Conservation (phyloP, 768 basidiomycete genomes). For the Leccinum boreale region DNA sequence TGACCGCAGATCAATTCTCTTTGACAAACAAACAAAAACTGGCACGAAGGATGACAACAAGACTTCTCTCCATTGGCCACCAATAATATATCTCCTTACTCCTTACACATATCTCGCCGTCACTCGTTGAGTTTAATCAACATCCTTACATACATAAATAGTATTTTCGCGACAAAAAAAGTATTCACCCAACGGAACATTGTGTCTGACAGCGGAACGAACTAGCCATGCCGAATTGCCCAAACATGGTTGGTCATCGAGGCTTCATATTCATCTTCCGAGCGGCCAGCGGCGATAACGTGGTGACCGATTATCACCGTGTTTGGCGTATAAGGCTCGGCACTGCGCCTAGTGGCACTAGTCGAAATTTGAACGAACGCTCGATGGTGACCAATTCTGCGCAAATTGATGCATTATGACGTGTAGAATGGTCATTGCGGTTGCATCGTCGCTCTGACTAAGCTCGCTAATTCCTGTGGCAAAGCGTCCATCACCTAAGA, state of each 20-base stretch:
- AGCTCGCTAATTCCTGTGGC: slow-evolving; percentile 26
- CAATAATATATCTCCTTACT: background rate
- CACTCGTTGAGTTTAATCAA: background rate
- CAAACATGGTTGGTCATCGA: slow-evolving; percentile 46
- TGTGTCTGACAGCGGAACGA: slow-evolving; percentile 69
- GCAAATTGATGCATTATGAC: slow-evolving; percentile 7
- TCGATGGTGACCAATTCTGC: background rate
- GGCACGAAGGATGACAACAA: background rate
- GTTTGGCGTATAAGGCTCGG: slow-evolving; percentile 23
- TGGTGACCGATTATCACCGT: slow-evolving; percentile 37
- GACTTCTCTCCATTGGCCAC: background rate
- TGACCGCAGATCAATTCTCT: background rate
- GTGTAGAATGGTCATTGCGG: slow-evolving; percentile 7
- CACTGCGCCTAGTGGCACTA: background rate
- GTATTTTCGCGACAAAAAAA: background rate
- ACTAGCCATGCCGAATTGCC: slow-evolving; percentile 35
- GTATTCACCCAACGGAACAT: no score
- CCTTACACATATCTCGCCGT: background rate
- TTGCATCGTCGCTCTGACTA: slow-evolving; percentile 13
- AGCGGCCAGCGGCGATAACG: slow-evolving; percentile 37
- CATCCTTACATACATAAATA: background rate
- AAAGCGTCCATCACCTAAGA: slow-evolving; percentile 22
- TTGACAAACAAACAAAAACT: background rate
- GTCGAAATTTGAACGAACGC: slow-evolving; percentile 3
- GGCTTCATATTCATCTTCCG: slow-evolving; percentile 53